Evolutionary conservation across 2,329 filamentous ascomycete genomes (phyloP).

Genomic region (Cucurbitaria berberidis): DNA sequence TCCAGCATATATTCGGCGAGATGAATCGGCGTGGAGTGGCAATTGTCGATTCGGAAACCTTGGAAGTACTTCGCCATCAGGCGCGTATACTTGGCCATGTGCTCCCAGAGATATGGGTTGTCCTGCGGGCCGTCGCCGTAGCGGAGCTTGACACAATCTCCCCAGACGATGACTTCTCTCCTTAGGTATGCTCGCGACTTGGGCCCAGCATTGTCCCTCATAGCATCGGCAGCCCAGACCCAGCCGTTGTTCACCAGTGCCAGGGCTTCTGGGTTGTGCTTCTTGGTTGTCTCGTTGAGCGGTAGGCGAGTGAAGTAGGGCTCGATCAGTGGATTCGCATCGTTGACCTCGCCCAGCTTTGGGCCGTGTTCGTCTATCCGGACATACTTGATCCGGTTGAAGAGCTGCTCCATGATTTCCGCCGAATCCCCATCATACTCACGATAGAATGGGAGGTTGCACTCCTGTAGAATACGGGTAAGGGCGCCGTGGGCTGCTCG

Average conservation of each 20-base stretch:
- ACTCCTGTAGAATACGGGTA: slow-evolving; percentile 73
- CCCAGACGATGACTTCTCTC: slow-evolving; percentile 96
- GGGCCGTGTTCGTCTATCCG: slow-evolving; percentile 92
- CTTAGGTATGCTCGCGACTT: slow-evolving; percentile 92
- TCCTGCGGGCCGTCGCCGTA: slow-evolving; percentile 83
- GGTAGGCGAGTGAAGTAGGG: slow-evolving; percentile 93
- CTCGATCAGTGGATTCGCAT: slow-evolving; percentile 83
- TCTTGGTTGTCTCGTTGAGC: slow-evolving; percentile 75
- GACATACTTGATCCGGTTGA: slow-evolving; percentile 93
- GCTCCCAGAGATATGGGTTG: slow-evolving; percentile 92
- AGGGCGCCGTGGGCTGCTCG: slow-evolving; percentile 61
- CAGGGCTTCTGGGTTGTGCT: slow-evolving; percentile 76
- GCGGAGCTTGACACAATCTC: slow-evolving; percentile 95
- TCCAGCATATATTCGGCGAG: slow-evolving; percentile 96
- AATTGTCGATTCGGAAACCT: slow-evolving; percentile 97
- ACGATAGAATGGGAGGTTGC: slow-evolving; percentile 87
- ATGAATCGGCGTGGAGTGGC: slow-evolving; percentile 92
- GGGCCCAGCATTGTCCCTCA: slow-evolving; percentile 91
- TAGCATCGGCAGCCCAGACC: slow-evolving; percentile 97
- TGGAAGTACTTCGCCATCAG: slow-evolving; percentile 94
- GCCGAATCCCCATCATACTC: slow-evolving; percentile 87
- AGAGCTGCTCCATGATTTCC: slow-evolving; percentile 87
- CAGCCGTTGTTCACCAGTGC: slow-evolving; percentile 95
- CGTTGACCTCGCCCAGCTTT: slow-evolving; percentile 78
- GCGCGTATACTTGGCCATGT: slow-evolving; percentile 91